Base-by-base conservation (phyloP, 441 rosid species). In the Populus hybrid region DNA sequence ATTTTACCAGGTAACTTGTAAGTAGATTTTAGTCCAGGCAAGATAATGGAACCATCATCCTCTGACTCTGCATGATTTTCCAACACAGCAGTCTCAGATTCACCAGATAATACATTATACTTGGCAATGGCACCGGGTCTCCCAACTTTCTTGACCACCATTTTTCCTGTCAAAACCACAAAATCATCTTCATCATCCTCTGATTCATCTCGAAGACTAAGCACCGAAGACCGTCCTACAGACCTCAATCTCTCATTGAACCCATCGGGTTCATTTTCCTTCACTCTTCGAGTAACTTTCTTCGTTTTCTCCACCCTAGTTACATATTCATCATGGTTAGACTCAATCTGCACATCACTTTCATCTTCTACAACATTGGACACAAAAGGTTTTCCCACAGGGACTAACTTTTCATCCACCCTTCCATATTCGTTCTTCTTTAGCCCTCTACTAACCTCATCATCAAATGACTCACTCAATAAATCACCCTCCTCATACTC, bases 1-100 rank as follows among this genome's bases (percentile, higher is more conserved):
- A 94, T 83, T 81, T 81, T 88, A 21, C 88, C 84, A 0, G 88
- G 90, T 70, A 94, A 82, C 73, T 74, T 83, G 85, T 86, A 95
- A 36, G 90, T 83, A 66, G 79, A 87, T 21, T 79, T 84, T 26
- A 78, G 86, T 74, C 91, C 90, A 77, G 68, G 81, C 79, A 95
- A 86, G 68, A 79, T 78, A 78, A 95, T 76, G 74, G 87, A 86
- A 68, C 83, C 89, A 33, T 87, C 87, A 81, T 85, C 93, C 69
- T 84, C 89, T 38, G 61, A 72, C 69, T 84, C 82, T 24, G 61
- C 68, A 75, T 23, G 38, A 74, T 77, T 87, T 68, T 85, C 88
- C 10, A 74, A 77, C 80, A 78, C 71, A 64, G 80, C 81, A 71
- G 26, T 73, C 64, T 68, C 78, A 61, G 86, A 73, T 65, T 23